Base-by-base conservation (phyloP, 768 basidiomycete genomes). In the Austroboletus festivus region DNA sequence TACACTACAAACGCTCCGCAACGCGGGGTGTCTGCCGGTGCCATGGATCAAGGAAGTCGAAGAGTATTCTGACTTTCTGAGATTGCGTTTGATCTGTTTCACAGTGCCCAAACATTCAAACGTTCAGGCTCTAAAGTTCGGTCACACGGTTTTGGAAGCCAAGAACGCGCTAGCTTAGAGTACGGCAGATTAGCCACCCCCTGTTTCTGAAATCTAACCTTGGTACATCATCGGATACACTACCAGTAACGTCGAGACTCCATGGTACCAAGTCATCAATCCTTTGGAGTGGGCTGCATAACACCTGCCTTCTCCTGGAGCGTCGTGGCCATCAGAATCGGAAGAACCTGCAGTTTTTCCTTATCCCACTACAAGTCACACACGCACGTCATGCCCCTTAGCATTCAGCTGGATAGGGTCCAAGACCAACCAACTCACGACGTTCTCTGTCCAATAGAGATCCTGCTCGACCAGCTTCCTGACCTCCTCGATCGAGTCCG, bases 281-380 rank as follows among this genome's bases (percentile, higher is more conserved):
- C 51, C 38, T 59, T 46, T 42, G 59, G 24, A 2, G 52, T 64
- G 18, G 62, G 59, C 50, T 57, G 62, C 38, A 57, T 60, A 30
- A 51, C 46, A 5, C 51, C 55, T 4, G 54, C 55, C 47, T 35
- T 62, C 35, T 65, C 65, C 44, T 48, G 64, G 37, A 67, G 56
- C 3, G 65, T 54, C 7, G 71, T 71, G 21, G 71, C 76, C 54
- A 71, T 64, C 5, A 70, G 34, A 38, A 76, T 71, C 1, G 81
- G 80, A 20, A 69, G 49, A 38, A 83, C 78, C 3, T 73, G 65
- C 15, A 82, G 42, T 53, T 72, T 80, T 55, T 79, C 77, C 42
- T 71, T 66, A 51, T 83, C 79, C 82, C 82, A 83, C 82, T 83
- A n/a, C n/a, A 30, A 45, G 28, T 6, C 28, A 28, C 28, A 0